A percentile compares a stretch with the other conserved stretches of the same genome.
These are phyloP conservation scores for Penicillium cosmopolitanum DNA, from an alignment of 495 filamentous ascomycete genomes.

Conservation along the genomic window DNA sequence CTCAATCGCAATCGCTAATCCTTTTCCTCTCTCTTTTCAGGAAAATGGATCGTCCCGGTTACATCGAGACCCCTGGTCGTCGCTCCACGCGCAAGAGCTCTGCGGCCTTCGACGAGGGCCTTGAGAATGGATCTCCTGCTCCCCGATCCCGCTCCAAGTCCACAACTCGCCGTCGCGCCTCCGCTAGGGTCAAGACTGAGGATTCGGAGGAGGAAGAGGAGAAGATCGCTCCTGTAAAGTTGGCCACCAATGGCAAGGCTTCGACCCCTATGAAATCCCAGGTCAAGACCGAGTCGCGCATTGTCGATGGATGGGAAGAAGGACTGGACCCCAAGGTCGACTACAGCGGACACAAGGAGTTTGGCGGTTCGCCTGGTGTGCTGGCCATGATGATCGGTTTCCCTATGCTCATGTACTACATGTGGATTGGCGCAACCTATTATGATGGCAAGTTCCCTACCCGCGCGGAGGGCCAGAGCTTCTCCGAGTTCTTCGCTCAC, in stretches of 20 bases:
- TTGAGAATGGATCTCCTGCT: constrained; percentile 35
- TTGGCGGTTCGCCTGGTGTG: constrained; percentile 81
- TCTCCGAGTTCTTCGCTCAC: constrained; percentile 67
- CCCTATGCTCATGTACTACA: constrained; percentile 94
- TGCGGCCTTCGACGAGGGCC: constrained; percentile 29
- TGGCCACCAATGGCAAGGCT: constrained; percentile 45
- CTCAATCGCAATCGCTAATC: not conserved
- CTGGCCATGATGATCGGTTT: constrained; percentile 88
- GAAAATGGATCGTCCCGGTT: constrained; percentile 60
- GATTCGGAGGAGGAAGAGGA: constrained; percentile 29
- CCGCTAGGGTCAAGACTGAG: constrained; percentile 36
- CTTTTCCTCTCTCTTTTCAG: constrained; percentile 33
- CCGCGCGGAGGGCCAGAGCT: constrained; percentile 66
- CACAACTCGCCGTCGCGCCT: constrained; percentile 37
- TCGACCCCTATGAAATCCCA: constrained; percentile 21
- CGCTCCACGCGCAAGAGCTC: constrained; percentile 50
- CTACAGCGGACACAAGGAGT: constrained; percentile 80
- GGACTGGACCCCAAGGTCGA: constrained; percentile 79
- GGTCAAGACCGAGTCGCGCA: constrained; percentile 32
- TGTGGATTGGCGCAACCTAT: constrained; percentile 95
- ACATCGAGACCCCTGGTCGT: constrained; percentile 59
- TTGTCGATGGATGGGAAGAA: constrained; percentile 69
- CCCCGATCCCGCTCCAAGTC: constrained; percentile 32
- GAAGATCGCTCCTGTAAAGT: constrained; percentile 31
- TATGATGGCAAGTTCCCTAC: constrained; percentile 82